These are phyloP conservation scores for Leptomonas pyrrhocoris DNA, from an alignment of 208 protist genomes.

Conservation along the genomic window DNA sequence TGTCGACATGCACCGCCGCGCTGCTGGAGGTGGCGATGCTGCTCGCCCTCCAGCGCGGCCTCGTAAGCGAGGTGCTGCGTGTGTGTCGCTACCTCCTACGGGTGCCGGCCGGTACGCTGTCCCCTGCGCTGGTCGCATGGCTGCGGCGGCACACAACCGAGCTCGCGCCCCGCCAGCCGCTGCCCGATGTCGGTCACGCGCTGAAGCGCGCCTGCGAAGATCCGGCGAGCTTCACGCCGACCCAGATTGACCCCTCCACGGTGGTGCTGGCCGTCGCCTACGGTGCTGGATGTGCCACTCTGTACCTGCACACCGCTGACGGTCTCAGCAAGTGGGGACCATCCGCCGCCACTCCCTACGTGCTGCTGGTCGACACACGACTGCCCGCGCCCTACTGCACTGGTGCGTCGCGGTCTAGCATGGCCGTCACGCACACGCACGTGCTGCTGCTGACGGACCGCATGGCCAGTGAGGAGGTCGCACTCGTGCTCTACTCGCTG, in stretches of 20 bases:
- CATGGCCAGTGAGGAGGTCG: conserved; percentile 62
- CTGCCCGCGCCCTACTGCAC: conserved; percentile 57
- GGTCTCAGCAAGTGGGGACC: conserved; percentile 60
- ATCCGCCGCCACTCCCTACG: conserved; percentile 40
- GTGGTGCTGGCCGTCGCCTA: conserved; percentile 70
- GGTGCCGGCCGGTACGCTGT: conserved; percentile 34
- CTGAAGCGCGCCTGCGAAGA: conserved; percentile 61
- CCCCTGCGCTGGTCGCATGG: conserved; percentile 51
- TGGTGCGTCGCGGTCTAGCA: conserved; percentile 58
- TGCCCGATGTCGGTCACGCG: conserved; percentile 60
- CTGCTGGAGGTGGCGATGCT: conserved; percentile 75
- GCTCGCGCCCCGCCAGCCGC: conserved; percentile 45
- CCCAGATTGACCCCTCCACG: conserved; percentile 36
- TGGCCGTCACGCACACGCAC: conserved; percentile 55
- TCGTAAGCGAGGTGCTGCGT: conserved; percentile 74
- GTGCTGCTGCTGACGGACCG: conserved; percentile 78
- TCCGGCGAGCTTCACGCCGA: conserved; percentile 52
- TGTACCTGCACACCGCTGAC: conserved; percentile 76
- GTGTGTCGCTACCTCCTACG: conserved; percentile 68
- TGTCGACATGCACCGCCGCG: conserved; percentile 21
- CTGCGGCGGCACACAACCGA: conserved; percentile 41
- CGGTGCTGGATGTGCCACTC: conserved; percentile 29
- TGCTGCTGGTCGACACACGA: conserved; percentile 45
- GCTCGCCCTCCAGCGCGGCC: conserved; percentile 73
- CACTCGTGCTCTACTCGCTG: conserved; percentile 63